A percentile compares a stretch with the other conserved stretches of the same genome.
Conservation (phyloP, 2,329 filamentous ascomycete genomes). For the Fonsecaea erecta region DNA sequence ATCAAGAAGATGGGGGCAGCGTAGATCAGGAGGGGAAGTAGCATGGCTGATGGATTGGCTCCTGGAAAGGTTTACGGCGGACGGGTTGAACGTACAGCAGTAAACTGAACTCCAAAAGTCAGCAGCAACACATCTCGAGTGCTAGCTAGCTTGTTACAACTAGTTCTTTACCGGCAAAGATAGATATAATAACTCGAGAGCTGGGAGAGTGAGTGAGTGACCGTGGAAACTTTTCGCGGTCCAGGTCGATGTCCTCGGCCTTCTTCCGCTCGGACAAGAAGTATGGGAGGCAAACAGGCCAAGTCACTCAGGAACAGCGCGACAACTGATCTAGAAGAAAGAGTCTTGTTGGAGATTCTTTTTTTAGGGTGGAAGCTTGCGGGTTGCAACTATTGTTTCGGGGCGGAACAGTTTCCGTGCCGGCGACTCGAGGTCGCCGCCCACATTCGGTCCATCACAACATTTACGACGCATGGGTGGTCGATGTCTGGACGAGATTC, state of each 20-base stretch:
- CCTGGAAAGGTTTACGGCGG: not conserved
- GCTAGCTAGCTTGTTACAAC: not conserved
- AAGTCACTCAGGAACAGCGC: not conserved
- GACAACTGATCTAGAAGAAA: not conserved
- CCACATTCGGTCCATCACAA: not conserved
- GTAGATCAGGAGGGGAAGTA: conserved; percentile 23
- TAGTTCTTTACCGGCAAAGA: not conserved
- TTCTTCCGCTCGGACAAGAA: conserved; percentile 4
- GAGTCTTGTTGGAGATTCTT: not conserved
- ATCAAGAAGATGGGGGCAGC: conserved; percentile 17
- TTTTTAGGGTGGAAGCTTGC: not conserved
- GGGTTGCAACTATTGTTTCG: not conserved
- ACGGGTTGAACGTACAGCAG: not conserved
- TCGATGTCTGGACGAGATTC: not conserved
- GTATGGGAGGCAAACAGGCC: not conserved
- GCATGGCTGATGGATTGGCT: conserved; percentile 22
- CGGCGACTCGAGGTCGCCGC: conserved; percentile 1
- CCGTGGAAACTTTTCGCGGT: not conserved
- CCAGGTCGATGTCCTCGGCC: not conserved
- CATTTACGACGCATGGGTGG: not conserved
- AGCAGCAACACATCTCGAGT: not conserved
- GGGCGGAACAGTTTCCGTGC: conserved; percentile 22
- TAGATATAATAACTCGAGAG: not conserved
- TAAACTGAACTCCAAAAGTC: not conserved
- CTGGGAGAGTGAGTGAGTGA: not conserved